Evolutionary conservation across 2,329 filamentous ascomycete genomes (phyloP).

Genomic region (Fusarium sterilihyphosum): DNA sequence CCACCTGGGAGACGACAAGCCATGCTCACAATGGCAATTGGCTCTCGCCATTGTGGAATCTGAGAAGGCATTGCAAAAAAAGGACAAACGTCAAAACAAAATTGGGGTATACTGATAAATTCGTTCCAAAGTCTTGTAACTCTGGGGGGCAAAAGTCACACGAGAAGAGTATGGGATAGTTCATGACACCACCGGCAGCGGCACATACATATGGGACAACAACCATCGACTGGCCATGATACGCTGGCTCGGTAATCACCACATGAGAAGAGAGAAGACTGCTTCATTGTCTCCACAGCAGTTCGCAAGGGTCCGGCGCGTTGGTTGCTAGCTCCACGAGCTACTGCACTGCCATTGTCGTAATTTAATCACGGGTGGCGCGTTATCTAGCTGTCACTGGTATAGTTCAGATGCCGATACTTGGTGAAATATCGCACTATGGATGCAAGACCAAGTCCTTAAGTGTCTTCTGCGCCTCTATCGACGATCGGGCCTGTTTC

Average conservation of each 20-base stretch:
- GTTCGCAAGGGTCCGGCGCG: not conserved
- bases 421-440: not conserved
- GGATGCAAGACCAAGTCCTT: not conserved
- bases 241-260: not conserved
- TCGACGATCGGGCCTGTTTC: not conserved
- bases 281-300: not conserved
- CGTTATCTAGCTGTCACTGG: not conserved
- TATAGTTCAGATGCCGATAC: not conserved
- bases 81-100: constrained; percentile 5
- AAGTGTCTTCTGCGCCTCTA: not conserved
- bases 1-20: constrained; percentile 40
- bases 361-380: not conserved
- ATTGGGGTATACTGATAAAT: not conserved
- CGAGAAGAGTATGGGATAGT: not conserved
- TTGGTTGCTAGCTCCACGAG: not conserved
- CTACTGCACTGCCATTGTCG: not conserved
- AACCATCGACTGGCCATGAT: not conserved
- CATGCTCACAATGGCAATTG: constrained; percentile 39
- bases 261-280: not conserved
- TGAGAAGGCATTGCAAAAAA: constrained; percentile 30
- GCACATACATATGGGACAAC: not conserved
- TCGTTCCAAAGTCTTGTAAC: not conserved
- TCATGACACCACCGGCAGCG: not conserved
- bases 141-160: not conserved
- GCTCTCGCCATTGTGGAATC: constrained; percentile 38